Percentiles rank a stretch among this genome's conserved stretches.
phyloP scores from a whole-genome alignment of 306 rosid species.

The Begonia loranthoides region DNA sequence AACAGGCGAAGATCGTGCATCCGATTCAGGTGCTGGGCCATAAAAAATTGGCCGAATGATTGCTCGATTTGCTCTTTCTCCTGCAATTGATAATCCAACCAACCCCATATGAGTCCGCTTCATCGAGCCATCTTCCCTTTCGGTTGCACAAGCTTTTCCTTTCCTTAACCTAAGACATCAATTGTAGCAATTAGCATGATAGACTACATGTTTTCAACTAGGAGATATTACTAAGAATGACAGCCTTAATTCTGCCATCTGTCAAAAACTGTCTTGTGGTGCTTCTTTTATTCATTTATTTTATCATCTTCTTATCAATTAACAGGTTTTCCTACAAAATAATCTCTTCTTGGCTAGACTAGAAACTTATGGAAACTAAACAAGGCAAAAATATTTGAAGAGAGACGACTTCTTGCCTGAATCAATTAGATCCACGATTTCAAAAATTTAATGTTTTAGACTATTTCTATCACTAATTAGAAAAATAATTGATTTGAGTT shows the following conservation, averaged over 20 bases:
- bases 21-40: constrained; percentile 30
- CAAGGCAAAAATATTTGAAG: too few relatives aligned
- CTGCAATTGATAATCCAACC: constrained; percentile 33
- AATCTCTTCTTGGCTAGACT: too few relatives aligned
- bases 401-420: too few relatives aligned
- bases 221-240: background rate
- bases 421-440: too few relatives aligned
- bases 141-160: constrained; percentile 84
- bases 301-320: too few relatives aligned
- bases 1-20: constrained; percentile 23
- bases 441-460: too few relatives aligned
- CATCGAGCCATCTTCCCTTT: constrained; percentile 54
- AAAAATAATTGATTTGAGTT: background rate
- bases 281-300: too few relatives aligned
- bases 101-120: constrained; percentile 34
- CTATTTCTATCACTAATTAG: background rate
- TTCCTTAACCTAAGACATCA: constrained; percentile 57
- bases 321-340: too few relatives aligned
- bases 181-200: background rate
- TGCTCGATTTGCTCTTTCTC: constrained; percentile 62
- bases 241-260: background rate
- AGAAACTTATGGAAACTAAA: too few relatives aligned
- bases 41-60: constrained; percentile 52
- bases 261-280: too few relatives aligned
- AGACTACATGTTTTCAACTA: background rate